A percentile compares a stretch with the other conserved stretches of the same genome.
phyloP scores from a whole-genome alignment of 108 stramenopile genomes.

The Epipyxis sp. region DNA sequence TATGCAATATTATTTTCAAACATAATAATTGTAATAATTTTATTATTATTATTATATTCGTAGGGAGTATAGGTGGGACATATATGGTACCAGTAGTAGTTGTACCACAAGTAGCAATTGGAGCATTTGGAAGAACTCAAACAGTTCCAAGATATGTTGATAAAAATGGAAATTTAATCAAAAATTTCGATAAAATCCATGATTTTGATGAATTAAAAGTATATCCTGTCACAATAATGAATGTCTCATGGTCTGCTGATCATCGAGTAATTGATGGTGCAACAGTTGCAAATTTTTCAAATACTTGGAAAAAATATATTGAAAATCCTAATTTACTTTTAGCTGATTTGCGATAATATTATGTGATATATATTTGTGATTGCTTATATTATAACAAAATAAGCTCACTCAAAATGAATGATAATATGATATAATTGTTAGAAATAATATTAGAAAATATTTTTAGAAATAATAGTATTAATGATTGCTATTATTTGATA shows the following conservation, averaged over 20 bases:
- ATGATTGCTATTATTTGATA: too few species aligned
- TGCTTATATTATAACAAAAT: too few species aligned
- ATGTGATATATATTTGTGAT: too few species aligned
- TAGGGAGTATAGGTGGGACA: background rate
- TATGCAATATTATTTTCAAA: too few species aligned
- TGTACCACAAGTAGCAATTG: constrained; percentile 79
- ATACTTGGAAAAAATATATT: constrained; percentile 54
- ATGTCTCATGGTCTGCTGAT: constrained; percentile 93
- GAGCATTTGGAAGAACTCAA: constrained; percentile 88
- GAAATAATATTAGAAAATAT: too few species aligned
- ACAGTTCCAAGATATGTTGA: constrained; percentile 74
- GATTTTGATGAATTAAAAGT: constrained; percentile 50
- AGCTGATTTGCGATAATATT: constrained; percentile 35
- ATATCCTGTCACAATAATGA: constrained; percentile 69
- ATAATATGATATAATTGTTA: too few species aligned
- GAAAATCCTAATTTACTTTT: constrained; percentile 56
- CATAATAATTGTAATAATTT: constrained; percentile 13
- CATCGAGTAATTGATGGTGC: constrained; percentile 97
- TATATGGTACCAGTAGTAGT: constrained; percentile 8
- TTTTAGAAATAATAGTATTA: too few species aligned
- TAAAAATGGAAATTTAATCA: constrained; percentile 20
- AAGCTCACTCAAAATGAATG: too few species aligned
- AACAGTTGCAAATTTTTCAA: constrained; percentile 69
- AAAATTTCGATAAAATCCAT: background rate
- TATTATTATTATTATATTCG: too few species aligned